These are phyloP conservation scores for Carpinus fangiana DNA, from an alignment of 306 rosid species.

Conservation along the genomic window DNA sequence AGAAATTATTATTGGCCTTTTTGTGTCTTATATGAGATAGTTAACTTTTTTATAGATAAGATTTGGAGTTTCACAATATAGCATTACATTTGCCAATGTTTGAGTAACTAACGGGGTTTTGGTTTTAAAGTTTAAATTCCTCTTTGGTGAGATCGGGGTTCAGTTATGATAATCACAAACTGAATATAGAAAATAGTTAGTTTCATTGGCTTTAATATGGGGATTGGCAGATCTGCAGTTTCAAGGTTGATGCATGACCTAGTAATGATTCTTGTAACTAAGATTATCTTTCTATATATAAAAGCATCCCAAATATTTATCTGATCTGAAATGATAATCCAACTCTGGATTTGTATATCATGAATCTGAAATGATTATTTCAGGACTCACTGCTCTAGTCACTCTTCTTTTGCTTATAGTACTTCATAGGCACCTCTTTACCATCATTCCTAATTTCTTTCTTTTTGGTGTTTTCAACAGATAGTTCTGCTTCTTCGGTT, in stretches of 20 bases:
- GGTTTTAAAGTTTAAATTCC: background rate
- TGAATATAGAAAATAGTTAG: background rate
- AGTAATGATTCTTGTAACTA: background rate
- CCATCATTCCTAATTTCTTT: slow-evolving; percentile 2
- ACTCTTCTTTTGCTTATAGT: background rate
- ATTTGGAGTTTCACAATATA: background rate
- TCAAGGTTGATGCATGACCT: background rate
- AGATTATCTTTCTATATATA: background rate
- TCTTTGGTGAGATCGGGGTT: background rate
- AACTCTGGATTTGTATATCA: background rate
- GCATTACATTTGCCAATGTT: background rate
- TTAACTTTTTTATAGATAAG: background rate
- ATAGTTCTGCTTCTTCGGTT: slow-evolving; percentile 53
- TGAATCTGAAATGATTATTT: background rate
- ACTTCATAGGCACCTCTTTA: background rate
- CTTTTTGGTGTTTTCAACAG: slow-evolving; percentile 31
- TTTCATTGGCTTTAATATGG: background rate
- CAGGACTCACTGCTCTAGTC: background rate
- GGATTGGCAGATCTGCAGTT: background rate
- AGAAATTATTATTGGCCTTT: background rate
- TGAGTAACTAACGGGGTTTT: background rate
- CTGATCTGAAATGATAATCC: background rate
- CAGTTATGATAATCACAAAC: background rate
- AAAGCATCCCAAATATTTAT: background rate
- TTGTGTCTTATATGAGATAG: background rate